phyloP scores from a whole-genome alignment of 2,329 filamentous ascomycete genomes.

The Fusarium sp. region DNA sequence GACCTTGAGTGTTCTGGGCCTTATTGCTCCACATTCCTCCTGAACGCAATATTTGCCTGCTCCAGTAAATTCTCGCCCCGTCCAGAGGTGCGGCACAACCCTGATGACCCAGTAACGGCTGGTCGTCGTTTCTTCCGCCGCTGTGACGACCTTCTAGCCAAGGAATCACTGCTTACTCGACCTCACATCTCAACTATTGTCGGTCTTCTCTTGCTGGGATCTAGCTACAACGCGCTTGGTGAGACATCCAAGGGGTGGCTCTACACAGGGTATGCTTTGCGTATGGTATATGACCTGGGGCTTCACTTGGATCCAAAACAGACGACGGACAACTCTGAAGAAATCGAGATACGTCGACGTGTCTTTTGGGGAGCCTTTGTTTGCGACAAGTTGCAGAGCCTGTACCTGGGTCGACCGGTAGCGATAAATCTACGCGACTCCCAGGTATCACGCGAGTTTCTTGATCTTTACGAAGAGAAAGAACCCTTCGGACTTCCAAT shows the following conservation, averaged over 20 bases:
- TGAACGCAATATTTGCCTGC: slow-evolving; percentile 56
- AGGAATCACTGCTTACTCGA: slow-evolving; percentile 31
- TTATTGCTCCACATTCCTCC: slow-evolving; percentile 55
- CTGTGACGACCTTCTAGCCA: slow-evolving; percentile 43
- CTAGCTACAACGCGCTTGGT: slow-evolving; percentile 46
- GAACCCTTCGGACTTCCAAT: slow-evolving; percentile 26
- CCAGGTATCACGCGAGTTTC: slow-evolving; percentile 36
- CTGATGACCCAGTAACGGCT: slow-evolving; percentile 36
- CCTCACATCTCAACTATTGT: slow-evolving; percentile 48
- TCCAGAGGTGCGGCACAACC: slow-evolving; percentile 39
- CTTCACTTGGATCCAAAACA: slow-evolving; percentile 54
- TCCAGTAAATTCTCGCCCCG: slow-evolving; percentile 48
- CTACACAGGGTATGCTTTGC: slow-evolving; percentile 57
- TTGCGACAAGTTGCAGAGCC: slow-evolving; percentile 50
- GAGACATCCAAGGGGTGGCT: slow-evolving; percentile 56
- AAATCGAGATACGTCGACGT: slow-evolving; percentile 51
- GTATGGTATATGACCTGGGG: slow-evolving; percentile 60
- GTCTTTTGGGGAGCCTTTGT: slow-evolving; percentile 55
- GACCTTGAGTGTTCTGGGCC: slow-evolving; percentile 54
- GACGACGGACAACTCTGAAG: slow-evolving; percentile 40
- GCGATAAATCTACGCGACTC: slow-evolving; percentile 42
- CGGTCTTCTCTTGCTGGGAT: slow-evolving; percentile 48
- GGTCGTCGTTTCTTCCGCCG: slow-evolving; percentile 45
- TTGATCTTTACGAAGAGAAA: slow-evolving; percentile 48
- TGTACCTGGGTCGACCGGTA: slow-evolving; percentile 51